phyloP scores from a whole-genome alignment of 495 filamentous ascomycete species.

The Aspergillus leporis region DNA sequence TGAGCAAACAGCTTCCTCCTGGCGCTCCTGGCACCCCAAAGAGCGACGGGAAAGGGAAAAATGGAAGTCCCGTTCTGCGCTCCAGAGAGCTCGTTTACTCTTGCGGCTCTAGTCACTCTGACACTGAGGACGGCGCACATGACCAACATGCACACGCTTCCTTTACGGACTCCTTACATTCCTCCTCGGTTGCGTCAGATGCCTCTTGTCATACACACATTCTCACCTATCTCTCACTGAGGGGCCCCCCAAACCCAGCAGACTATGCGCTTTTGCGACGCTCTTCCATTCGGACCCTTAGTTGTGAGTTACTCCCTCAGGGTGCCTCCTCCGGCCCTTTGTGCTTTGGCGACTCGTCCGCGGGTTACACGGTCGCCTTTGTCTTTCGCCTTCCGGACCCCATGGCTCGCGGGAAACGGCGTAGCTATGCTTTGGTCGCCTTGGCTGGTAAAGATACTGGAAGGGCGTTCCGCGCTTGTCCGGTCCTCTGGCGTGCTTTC shows the following conservation, averaged over 20 bases:
- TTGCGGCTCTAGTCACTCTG: constrained; percentile 42
- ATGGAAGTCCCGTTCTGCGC: constrained; percentile 59
- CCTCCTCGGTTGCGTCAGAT: constrained; percentile 47
- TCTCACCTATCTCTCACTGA: constrained; percentile 82
- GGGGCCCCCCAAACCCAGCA: constrained; percentile 69
- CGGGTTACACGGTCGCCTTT: constrained; percentile 89
- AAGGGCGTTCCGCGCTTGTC: constrained; percentile 72
- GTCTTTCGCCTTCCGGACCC: constrained; percentile 88
- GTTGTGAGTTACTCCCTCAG: constrained; percentile 79
- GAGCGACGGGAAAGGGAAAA: constrained; percentile 50
- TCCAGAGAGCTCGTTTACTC: constrained; percentile 51
- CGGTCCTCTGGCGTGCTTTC: constrained; percentile 73
- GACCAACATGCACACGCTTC: constrained; percentile 41
- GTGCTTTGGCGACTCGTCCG: constrained; percentile 78
- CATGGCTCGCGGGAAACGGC: constrained; percentile 80
- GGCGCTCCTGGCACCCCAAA: constrained; percentile 53
- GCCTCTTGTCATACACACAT: constrained; percentile 71
- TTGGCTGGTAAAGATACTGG: constrained; percentile 70
- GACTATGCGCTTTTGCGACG: constrained; percentile 85
- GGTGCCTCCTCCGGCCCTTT: constrained; percentile 74
- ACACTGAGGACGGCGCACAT: constrained; percentile 38
- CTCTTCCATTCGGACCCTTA: constrained; percentile 82
- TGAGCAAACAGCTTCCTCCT: constrained; percentile 54
- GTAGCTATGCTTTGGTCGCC: constrained; percentile 87
- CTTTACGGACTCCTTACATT: constrained; percentile 46